These are phyloP conservation scores for Hypomontagnella submonticulosa DNA, from an alignment of 495 filamentous ascomycete species.

Conservation along the genomic window DNA sequence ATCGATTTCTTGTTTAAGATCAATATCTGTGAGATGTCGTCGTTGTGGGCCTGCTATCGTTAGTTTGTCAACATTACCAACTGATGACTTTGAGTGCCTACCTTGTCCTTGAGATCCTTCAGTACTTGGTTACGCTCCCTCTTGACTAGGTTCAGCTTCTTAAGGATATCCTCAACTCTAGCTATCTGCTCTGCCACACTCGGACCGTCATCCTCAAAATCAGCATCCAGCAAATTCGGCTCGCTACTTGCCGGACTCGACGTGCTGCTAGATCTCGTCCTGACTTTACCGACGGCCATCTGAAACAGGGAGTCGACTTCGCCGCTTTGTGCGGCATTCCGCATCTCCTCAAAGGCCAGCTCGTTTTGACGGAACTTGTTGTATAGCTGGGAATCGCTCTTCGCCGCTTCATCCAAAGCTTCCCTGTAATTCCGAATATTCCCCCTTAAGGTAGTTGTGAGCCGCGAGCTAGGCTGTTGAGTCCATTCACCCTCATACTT, in stretches of 20 bases:
- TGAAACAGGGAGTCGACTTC: constrained; percentile 92
- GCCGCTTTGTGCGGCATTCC: constrained; percentile 84
- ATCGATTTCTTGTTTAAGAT: constrained; percentile 98
- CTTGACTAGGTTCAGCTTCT: constrained; percentile 92
- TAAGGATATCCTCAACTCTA: constrained; percentile 88
- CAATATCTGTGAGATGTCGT: constrained; percentile 96
- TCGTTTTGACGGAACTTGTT: constrained; percentile 85
- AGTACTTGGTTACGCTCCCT: constrained; percentile 88
- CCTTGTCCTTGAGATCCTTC: constrained; percentile 97
- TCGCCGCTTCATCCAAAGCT: constrained; percentile 87
- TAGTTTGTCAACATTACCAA: constrained; percentile 40
- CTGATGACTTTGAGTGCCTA: constrained; percentile 50
- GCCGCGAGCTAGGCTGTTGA: constrained; percentile 89
- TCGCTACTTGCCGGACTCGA: constrained; percentile 73
- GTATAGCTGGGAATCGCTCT: constrained; percentile 87
- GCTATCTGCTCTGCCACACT: constrained; percentile 91
- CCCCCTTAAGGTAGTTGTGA: constrained; percentile 86
- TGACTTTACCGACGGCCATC: constrained; percentile 75
- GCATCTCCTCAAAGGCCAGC: constrained; percentile 94
- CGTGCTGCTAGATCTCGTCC: constrained; percentile 62
- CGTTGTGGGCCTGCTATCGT: constrained; percentile 80
- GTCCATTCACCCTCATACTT: constrained; percentile 98
- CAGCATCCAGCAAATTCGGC: constrained; percentile 86
- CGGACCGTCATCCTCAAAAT: constrained; percentile 80
- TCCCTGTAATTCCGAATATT: constrained; percentile 88